Evolutionary conservation across 805 yeast species (phyloP), one percentile per base, ranked within the genome.

Genomic region (Geotrichum ghanense): DNA sequence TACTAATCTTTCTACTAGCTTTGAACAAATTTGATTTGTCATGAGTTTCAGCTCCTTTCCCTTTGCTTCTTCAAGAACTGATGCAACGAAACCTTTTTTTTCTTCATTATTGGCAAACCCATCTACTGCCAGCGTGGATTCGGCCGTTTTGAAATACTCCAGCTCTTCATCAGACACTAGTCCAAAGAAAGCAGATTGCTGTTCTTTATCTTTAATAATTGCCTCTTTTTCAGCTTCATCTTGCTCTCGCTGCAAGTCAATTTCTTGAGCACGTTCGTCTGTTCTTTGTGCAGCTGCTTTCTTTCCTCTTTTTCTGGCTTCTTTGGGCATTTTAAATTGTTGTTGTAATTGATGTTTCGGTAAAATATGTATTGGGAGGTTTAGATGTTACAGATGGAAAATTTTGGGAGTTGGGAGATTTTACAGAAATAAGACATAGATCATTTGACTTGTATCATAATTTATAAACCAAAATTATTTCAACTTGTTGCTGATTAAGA

Each of bases 11-110:
- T 90, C 98, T 70, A 92, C 73, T 49, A 92, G 71, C 61, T 90
- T 90, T 21, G 97, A 90, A 63, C 97, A 88, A 48, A 90, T 87
- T 59, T 89, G 97, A 59, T 90, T 89, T 2, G 96, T 90, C 3
- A 84, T 95, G 37, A 90, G 71, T 63, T 92, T 90, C 54, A 92
- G 69, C 64, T 90, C 97, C 56, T 89, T 88, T 2, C 95, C 96
- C 43, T 74, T 71, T 20, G 88, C 75, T 67, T 92, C 98, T 53
- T 82, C 90, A 53, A 89, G 72, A 1, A 90, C 84, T 55, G 92
- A 81, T 2, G 73, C 64, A 24, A 86, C 79, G 57, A 90, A 88
- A 1, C 82, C 81, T 5, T 62, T 63, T 54, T 80, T 75, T 52
- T 89, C 97, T 46, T 85, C 95, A 3, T 75, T 71, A 12, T 31